A percentile compares a stretch with the other conserved stretches of the same genome.
Evolutionary conservation across 805 yeast genomes (phyloP).

Genomic region (Saccharomycopsis malanga): DNA sequence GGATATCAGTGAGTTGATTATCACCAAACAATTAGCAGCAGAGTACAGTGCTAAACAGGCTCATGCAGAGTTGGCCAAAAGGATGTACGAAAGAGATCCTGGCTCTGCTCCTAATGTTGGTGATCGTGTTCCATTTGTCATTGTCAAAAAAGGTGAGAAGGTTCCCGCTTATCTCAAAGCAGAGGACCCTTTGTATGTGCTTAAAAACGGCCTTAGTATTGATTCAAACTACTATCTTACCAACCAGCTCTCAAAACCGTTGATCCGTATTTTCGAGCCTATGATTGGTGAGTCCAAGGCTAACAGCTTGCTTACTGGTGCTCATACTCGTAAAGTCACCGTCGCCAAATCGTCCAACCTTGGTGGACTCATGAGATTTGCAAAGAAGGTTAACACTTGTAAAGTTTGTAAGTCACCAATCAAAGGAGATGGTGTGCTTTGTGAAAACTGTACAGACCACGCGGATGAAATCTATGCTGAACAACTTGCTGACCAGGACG

Average conservation of each 20-base stretch:
- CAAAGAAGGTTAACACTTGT: conserved; percentile 82
- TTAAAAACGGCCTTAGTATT: conserved; percentile 87
- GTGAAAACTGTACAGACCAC: conserved; percentile 65
- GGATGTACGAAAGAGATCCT: conserved; percentile 93
- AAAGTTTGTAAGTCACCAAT: conserved; percentile 83
- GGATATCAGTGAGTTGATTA: conserved; percentile 88
- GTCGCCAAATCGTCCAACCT: conserved; percentile 32
- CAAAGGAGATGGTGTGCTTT: conserved; percentile 62
- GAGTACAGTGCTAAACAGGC: conserved; percentile 97
- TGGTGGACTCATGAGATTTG: conserved; percentile 91
- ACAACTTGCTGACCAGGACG: conserved; percentile 72
- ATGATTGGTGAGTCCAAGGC: conserved; percentile 83
- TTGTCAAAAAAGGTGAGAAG: conserved; percentile 72
- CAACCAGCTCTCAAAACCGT: conserved; percentile 87
- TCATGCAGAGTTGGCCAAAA: conserved; percentile 90
- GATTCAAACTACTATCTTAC: conserved; percentile 92
- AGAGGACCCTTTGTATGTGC: conserved; percentile 90
- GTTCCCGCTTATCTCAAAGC: conserved; percentile 88
- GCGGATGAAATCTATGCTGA: conserved; percentile 78
- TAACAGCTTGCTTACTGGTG: conserved; percentile 70
- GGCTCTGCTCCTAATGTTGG: conserved; percentile 97
- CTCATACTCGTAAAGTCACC: conserved; percentile 72
- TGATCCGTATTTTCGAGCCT: conserved; percentile 91
- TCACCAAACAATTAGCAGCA: conserved; percentile 85
- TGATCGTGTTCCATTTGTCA: conserved; percentile 96